Evolutionary conservation across 2,329 filamentous ascomycete genomes (phyloP).

Genomic region (Beauveria caledonica): DNA sequence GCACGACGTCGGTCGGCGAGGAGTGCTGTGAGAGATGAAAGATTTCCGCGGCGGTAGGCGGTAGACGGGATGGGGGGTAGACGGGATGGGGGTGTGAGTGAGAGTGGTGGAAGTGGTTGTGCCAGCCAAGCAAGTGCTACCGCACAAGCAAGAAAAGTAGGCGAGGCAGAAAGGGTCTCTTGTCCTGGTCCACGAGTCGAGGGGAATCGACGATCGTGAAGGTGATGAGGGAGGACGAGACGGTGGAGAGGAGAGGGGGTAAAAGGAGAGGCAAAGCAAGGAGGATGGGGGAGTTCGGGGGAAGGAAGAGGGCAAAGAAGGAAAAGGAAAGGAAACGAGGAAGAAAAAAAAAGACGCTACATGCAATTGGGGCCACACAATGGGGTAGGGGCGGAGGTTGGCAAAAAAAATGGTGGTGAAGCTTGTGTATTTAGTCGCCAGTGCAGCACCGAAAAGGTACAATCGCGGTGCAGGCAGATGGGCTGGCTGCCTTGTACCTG

Average conservation of each 20-base stretch:
- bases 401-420: not conserved
- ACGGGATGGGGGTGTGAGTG: not conserved
- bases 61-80: not conserved
- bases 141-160: conserved; percentile 3
- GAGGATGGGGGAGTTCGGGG: not conserved
- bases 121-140: not conserved
- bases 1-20: not conserved
- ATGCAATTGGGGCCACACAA: conserved; percentile 1
- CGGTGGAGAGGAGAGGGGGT: not conserved
- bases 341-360: conserved; percentile 6
- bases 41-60: not conserved
- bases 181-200: conserved; percentile 1
- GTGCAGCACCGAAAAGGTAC: too few relatives aligned
- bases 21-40: not conserved
- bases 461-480: too few relatives aligned
- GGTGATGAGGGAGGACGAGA: not conserved
- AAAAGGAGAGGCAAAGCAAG: not conserved
- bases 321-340: not conserved
- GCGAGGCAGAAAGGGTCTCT: not conserved
- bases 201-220: not conserved
- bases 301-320: not conserved
- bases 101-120: not conserved
- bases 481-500: not conserved
- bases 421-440: too few relatives aligned
- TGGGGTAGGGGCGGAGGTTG: conserved; percentile 1